Percentiles rank a stretch among this genome's conserved stretches.
phyloP scores from a whole-genome alignment of 768 basidiomycete genomes.

The Coprinopsis strossmayeri region DNA sequence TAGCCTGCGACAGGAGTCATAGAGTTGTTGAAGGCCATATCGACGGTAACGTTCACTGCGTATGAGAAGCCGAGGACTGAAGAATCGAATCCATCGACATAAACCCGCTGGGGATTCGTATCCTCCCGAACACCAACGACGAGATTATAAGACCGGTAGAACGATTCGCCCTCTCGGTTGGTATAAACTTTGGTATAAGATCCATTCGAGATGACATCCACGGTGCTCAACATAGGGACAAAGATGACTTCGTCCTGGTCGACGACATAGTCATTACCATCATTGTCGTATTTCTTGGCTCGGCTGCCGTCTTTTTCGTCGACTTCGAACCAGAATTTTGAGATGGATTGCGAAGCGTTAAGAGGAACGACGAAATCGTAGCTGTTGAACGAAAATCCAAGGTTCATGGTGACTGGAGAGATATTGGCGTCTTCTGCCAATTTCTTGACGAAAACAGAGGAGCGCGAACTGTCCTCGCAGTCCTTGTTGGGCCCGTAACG shows the following conservation, averaged over 20 bases:
- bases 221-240: slow-evolving; percentile 31
- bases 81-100: slow-evolving; percentile 25
- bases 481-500: slow-evolving; percentile 27
- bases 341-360: slow-evolving; percentile 31
- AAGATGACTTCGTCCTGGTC: slow-evolving; percentile 38
- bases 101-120: slow-evolving; percentile 26
- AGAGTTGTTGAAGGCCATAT: slow-evolving; percentile 22
- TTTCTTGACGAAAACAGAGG: slow-evolving; percentile 24
- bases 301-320: slow-evolving; percentile 37
- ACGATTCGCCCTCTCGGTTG: slow-evolving; percentile 17
- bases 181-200: slow-evolving; percentile 19
- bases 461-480: slow-evolving; percentile 27
- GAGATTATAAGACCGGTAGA: slow-evolving; percentile 17
- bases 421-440: slow-evolving; percentile 26
- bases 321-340: slow-evolving; percentile 44
- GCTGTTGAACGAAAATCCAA: slow-evolving; percentile 30
- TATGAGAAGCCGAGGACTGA: slow-evolving; percentile 24
- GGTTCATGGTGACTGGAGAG: slow-evolving; percentile 28
- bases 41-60: slow-evolving; percentile 22
- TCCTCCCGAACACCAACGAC: slow-evolving; percentile 24
- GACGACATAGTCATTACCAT: slow-evolving; percentile 33
- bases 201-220: slow-evolving; percentile 19
- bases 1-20: slow-evolving; percentile 25
- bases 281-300: slow-evolving; percentile 31
- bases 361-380: slow-evolving; percentile 40